These are phyloP conservation scores for Cyberlindnera amylophila DNA, from an alignment of 805 yeast species.

Conservation along the genomic window DNA sequence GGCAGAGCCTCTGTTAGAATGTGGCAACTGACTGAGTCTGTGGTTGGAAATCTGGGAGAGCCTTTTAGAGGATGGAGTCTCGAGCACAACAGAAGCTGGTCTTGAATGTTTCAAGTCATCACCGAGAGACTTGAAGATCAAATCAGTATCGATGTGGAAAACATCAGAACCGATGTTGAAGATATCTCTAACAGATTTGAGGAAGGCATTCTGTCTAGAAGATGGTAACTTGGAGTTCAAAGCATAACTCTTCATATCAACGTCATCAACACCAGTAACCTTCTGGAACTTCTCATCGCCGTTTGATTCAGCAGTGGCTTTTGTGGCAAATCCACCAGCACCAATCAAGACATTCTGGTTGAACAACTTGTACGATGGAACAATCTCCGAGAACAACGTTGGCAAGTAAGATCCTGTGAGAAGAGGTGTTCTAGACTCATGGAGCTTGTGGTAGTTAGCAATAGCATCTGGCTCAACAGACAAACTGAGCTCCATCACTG, in stretches of 20 bases:
- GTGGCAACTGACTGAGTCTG: conserved; percentile 19
- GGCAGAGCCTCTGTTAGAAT: conserved; percentile 10
- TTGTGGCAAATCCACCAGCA: conserved; percentile 42
- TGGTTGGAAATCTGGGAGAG: conserved; percentile 35
- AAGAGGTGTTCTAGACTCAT: conserved; percentile 52
- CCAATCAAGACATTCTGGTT: conserved; percentile 49
- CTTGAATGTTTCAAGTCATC: conserved; percentile 32
- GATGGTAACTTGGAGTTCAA: conserved; percentile 26
- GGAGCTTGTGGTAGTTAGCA: conserved; percentile 41
- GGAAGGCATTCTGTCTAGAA: conserved; percentile 43
- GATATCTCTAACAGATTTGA: conserved; percentile 57
- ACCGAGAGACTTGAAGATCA: conserved; percentile 55
- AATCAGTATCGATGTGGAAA: conserved; percentile 50
- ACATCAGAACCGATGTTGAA: conserved; percentile 58
- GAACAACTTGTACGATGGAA: conserved; percentile 55
- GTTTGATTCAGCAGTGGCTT: not conserved
- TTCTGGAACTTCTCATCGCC: conserved; percentile 13
- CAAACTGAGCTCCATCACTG: conserved; percentile 63
- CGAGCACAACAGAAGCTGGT: conserved; percentile 45
- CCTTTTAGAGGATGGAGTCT: conserved; percentile 40
- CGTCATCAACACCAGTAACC: conserved; percentile 44
- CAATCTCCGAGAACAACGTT: conserved; percentile 54
- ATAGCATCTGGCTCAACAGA: conserved; percentile 54
- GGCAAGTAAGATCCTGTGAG: conserved; percentile 63
- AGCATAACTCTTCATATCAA: conserved; percentile 35